Conservation (phyloP, 2,329 filamentous ascomycete genomes). For the Colletotrichum sp. region DNA sequence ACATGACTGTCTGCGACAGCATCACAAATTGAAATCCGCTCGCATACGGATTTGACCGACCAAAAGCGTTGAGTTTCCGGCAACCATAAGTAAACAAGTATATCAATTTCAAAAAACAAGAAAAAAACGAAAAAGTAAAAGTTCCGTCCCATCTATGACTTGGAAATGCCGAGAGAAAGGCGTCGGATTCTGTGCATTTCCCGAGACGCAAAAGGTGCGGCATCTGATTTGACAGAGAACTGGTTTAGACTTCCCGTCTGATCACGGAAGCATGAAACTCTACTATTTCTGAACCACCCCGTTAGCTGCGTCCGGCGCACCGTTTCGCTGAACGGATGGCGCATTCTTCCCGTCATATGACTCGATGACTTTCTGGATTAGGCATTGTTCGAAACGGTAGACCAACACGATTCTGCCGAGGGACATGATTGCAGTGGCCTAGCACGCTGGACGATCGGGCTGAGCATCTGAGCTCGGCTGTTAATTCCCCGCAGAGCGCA, state of each 20-base stretch:
- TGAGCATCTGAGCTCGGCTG: background rate
- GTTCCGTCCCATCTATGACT: background rate
- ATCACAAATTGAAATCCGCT: background rate
- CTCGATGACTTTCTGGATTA: background rate
- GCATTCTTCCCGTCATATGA: background rate
- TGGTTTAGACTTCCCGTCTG: slow-evolving; percentile 1
- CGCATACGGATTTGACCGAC: background rate
- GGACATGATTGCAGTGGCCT: background rate
- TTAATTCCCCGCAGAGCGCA: background rate
- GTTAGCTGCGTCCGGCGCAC: background rate
- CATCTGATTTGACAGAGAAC: background rate
- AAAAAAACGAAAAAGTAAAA: background rate
- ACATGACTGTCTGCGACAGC: background rate
- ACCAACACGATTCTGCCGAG: background rate
- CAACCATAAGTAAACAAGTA: background rate
- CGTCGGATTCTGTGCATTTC: background rate
- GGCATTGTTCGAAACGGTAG: background rate
- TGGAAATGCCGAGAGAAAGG: background rate
- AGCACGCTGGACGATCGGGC: background rate
- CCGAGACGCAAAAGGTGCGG: background rate
- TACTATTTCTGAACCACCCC: background rate
- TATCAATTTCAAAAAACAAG: background rate
- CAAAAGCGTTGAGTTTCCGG: background rate
- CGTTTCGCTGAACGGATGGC: background rate
- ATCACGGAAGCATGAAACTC: background rate